Conservation (phyloP, 202 grass and related monocot genomes). For the Musa balbisiana region DNA sequence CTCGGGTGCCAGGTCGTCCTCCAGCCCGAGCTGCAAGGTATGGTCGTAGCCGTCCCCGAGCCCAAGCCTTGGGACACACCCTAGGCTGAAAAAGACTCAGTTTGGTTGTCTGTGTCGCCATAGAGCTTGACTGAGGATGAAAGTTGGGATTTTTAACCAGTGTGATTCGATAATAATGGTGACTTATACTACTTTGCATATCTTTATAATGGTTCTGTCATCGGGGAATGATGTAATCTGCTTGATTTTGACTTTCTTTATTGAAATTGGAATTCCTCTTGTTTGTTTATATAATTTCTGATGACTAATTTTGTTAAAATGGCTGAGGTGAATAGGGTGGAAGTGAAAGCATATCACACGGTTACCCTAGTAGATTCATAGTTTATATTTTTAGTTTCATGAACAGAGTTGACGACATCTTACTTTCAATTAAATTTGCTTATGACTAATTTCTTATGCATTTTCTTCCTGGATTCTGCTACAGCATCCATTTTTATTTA, state of each 20-base stretch:
- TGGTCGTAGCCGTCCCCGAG: constrained; percentile 85
- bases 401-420: no score
- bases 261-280: not conserved
- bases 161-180: not conserved
- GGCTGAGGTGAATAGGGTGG: no score
- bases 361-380: no score
- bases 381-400: no score
- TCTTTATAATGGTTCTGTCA: not conserved
- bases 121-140: not conserved
- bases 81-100: constrained; percentile 29
- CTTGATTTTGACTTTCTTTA: not conserved
- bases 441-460: no score
- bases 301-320: not conserved
- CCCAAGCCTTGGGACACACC: constrained; percentile 95
- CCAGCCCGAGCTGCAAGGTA: constrained; percentile 65
- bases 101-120: not conserved
- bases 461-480: no score
- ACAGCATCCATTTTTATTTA: no score
- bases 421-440: no score
- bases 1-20: constrained; percentile 91
- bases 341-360: no score
- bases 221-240: not conserved
- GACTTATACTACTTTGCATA: not conserved
- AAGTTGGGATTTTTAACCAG: not conserved
- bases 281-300: not conserved